phyloP scores from a whole-genome alignment of 345 rosid genomes.

The Euphorbia lathyris region DNA sequence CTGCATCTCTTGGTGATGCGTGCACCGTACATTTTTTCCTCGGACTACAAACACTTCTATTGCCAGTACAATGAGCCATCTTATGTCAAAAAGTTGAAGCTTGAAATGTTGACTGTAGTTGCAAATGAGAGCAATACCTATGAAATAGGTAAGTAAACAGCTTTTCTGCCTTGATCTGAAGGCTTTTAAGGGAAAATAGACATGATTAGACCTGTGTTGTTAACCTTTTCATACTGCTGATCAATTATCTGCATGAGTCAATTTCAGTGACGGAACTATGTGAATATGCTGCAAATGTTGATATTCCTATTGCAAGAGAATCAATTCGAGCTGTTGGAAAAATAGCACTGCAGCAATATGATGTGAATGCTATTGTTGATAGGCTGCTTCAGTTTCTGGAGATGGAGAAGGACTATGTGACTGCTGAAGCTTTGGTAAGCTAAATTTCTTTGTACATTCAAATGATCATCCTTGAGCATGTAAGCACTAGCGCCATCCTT shows the following conservation, averaged over 20 bases:
- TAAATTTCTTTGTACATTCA: constrained; percentile 9
- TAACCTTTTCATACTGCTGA: constrained; percentile 17
- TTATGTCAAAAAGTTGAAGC: constrained; percentile 96
- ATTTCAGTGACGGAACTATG: constrained; percentile 92
- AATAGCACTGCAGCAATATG: constrained; percentile 97
- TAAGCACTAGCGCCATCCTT: neutral
- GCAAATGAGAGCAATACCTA: constrained; percentile 98
- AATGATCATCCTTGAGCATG: constrained; percentile 8
- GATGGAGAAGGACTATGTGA: constrained; percentile 99
- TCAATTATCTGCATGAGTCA: constrained; percentile 18
- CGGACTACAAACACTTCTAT: constrained; percentile 92
- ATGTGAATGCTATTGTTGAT: constrained; percentile 98
- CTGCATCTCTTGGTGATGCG: constrained; percentile 97
- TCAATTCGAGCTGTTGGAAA: constrained; percentile 98
- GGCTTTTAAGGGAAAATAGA: constrained; percentile 12
- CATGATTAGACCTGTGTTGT: constrained; percentile 1
- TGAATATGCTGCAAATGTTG: constrained; percentile 98
- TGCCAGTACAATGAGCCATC: constrained; percentile 98
- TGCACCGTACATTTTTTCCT: constrained; percentile 85
- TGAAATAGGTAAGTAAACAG: constrained; percentile 76
- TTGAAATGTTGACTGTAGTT: constrained; percentile 98
- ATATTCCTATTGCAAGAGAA: constrained; percentile 91
- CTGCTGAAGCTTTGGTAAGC: constrained; percentile 93
- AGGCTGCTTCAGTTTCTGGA: constrained; percentile 99
- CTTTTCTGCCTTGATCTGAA: constrained; percentile 14